Evolutionary conservation across 2,329 filamentous ascomycete genomes (phyloP).

Genomic region (Pyrenophora seminiperda): DNA sequence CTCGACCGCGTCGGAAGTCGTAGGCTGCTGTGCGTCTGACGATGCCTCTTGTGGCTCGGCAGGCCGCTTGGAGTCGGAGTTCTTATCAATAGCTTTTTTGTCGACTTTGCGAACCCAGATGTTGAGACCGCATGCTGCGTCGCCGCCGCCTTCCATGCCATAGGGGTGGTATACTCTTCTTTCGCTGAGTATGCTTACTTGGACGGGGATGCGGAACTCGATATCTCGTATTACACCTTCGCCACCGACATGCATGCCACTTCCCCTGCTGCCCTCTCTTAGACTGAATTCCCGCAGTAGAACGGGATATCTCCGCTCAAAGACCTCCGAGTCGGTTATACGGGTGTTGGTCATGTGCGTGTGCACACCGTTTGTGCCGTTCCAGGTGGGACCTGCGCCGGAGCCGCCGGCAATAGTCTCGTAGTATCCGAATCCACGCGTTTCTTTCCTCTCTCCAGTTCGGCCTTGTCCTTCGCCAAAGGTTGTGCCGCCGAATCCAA

Average conservation of each 20-base stretch:
- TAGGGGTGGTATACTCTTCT: constrained; percentile 78
- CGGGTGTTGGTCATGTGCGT: constrained; percentile 86
- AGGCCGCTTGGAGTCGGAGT: constrained; percentile 28
- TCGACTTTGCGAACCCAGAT: constrained; percentile 79
- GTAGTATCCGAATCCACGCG: constrained; percentile 84
- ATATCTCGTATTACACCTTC: constrained; percentile 80
- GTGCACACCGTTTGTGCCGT: constrained; percentile 77
- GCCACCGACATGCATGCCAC: constrained; percentile 71
- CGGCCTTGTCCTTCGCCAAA: constrained; percentile 13
- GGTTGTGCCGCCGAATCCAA: constrained; percentile 71
- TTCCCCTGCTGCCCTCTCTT: constrained; percentile 65
- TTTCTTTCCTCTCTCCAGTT: constrained; percentile 50
- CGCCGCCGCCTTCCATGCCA: constrained; percentile 80
- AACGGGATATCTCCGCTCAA: constrained; percentile 78
- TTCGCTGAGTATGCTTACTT: constrained; percentile 80
- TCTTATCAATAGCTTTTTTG: constrained; percentile 30
- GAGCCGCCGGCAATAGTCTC: constrained; percentile 82
- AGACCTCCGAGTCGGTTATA: constrained; percentile 80
- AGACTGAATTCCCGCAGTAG: constrained; percentile 73
- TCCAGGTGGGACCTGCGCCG: constrained; percentile 74
- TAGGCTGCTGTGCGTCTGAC: constrained; percentile 49
- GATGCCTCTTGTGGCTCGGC: constrained; percentile 24
- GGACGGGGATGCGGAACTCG: constrained; percentile 77
- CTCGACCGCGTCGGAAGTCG: constrained; percentile 53
- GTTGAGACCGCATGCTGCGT: constrained; percentile 79